Evolutionary conservation across 805 yeast species (phyloP), one percentile per base, ranked within the genome.

Genomic region (Candida sakaeoensis): DNA sequence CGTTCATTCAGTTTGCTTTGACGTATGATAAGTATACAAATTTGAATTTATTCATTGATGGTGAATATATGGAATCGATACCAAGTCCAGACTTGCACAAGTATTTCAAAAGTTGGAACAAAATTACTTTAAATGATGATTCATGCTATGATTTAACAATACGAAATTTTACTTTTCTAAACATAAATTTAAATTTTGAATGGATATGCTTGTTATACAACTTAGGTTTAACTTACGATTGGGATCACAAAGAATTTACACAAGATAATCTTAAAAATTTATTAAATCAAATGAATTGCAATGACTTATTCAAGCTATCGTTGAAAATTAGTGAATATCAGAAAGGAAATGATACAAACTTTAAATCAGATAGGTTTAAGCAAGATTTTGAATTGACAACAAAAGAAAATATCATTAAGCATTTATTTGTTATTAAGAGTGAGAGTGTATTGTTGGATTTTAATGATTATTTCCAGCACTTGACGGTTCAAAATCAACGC

Each of bases 161-260:
- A 1, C 55, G 59, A 26, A 76, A 66, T 43, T 47, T 77, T 2
- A 45, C 69, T 9, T 44, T 79, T 0, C 46, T 77, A 12, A 63
- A 63, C 31, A 55, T 50, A 2, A 46, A 57, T 2, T 59, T 68
- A 23, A 55, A 72, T 0, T 54, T 58, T 29, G 80, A 75, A 41
- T 80, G 86, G 86, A 60, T 78, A 1, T 53, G 62, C 18, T 45
- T 75, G 3, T 60, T 79, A 0, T 72, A 64, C 45, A 60, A 60
- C 37, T 52, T 81, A 35, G 72, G 72, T 0, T 38, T 61, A 15
- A 81, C 77, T 0, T 72, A 66, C 30, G 60, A 60, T n/a, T 79
- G 80, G 66, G 61, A 72, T 12, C 75, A 52, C 38, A 57, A 61
- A 32, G 72, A 67, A 7, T 53, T 60, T 28, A 43, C 61, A 4